Conservation (phyloP, 2,329 filamentous ascomycete genomes). For the Exophiala alcalophila region DNA sequence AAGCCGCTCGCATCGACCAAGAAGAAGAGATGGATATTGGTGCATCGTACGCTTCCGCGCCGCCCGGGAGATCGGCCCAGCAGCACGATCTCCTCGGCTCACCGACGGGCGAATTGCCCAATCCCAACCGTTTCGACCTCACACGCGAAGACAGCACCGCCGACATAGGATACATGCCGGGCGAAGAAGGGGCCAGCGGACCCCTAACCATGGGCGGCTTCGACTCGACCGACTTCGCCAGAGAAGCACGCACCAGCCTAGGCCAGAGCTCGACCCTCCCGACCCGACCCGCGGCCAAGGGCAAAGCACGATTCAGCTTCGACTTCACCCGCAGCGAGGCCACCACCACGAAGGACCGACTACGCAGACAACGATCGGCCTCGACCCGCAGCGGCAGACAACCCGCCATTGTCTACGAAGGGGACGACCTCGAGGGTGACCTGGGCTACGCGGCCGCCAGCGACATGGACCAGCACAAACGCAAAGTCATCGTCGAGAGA, state of each 20-base stretch:
- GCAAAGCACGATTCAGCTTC: slow-evolving; percentile 32
- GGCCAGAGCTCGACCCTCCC: slow-evolving; percentile 40
- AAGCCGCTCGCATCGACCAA: slow-evolving; percentile 45
- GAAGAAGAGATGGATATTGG: slow-evolving; percentile 90
- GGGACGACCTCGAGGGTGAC: slow-evolving; percentile 84
- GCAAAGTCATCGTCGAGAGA: slow-evolving; percentile 95
- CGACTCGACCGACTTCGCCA: slow-evolving; percentile 22
- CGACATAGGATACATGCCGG: slow-evolving; percentile 35
- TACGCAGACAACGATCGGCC: slow-evolving; percentile 22
- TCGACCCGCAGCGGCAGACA: slow-evolving; percentile 25
- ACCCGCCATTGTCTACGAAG: slow-evolving; percentile 33
- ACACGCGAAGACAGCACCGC: slow-evolving; percentile 42
- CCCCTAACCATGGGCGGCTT: slow-evolving; percentile 35
- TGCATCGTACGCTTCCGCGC: slow-evolving; percentile 60
- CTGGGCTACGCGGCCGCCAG: slow-evolving; percentile 91
- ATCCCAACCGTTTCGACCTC: slow-evolving; percentile 73
- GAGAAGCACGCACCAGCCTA: slow-evolving; percentile 35
- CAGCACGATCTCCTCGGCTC: slow-evolving; percentile 65
- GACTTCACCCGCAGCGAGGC: slow-evolving; percentile 61
- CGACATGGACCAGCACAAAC: slow-evolving; percentile 84
- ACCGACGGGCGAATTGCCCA: slow-evolving; percentile 61
- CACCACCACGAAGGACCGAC: slow-evolving; percentile 4
- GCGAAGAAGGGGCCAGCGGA: slow-evolving; percentile 35
- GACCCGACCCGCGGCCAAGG: slow-evolving; percentile 33
- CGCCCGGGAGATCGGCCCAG: slow-evolving; percentile 39